Evolutionary conservation across 768 basidiomycete genomes (phyloP).

Genomic region (Kwoniella europaea): DNA sequence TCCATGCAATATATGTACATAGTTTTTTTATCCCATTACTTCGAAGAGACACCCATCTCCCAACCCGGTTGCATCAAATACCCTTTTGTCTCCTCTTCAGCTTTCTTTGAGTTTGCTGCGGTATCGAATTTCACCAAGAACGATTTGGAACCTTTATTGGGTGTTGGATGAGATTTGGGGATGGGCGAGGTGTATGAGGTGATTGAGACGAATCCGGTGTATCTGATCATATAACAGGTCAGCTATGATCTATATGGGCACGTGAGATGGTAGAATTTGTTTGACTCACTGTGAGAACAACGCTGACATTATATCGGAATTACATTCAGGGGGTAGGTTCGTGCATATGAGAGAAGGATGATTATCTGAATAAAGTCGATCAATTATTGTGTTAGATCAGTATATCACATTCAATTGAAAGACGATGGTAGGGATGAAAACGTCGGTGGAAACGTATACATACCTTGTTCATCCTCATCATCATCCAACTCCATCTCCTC

Average conservation of each 20-base stretch:
- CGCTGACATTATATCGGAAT: constrained; percentile 80
- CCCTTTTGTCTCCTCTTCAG: constrained; percentile 81
- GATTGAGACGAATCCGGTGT: constrained; percentile 77
- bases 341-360: constrained; percentile 58
- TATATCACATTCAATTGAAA: background rate
- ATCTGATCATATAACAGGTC: constrained; percentile 62
- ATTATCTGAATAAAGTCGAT: constrained; percentile 6
- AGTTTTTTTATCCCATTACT: constrained; percentile 9
- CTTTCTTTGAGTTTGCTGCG: constrained; percentile 72
- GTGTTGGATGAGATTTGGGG: constrained; percentile 38
- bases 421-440: background rate
- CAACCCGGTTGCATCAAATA: constrained; percentile 72
- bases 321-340: constrained; percentile 89
- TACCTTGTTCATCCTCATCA: constrained; percentile 56
- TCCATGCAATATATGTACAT: too few species aligned
- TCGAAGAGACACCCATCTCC: constrained; percentile 46
- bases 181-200: constrained; percentile 57
- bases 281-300: constrained; percentile 85
- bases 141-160: constrained; percentile 66
- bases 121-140: constrained; percentile 80
- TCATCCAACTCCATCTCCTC: constrained; percentile 93
- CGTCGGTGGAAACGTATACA: background rate
- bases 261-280: too few species aligned
- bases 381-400: background rate
- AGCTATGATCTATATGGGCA: too few species aligned